A percentile compares a stretch with the other conserved stretches of the same genome.
Evolutionary conservation across 2,329 filamentous ascomycete genomes (phyloP).

Genomic region (Phyllosticta citrichinensis): DNA sequence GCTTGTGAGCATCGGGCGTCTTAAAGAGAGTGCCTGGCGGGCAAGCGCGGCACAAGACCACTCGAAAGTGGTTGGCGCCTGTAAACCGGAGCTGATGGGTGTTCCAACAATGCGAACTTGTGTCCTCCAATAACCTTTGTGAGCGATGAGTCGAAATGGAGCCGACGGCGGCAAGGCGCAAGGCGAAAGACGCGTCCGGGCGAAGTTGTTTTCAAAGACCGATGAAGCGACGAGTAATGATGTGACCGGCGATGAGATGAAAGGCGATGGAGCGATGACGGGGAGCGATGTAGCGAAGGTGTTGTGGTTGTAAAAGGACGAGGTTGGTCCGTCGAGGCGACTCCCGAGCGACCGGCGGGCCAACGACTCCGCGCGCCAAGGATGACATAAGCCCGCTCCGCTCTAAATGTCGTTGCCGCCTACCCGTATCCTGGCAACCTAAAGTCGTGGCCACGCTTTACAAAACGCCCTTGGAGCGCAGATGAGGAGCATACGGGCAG

Average conservation of each 20-base stretch:
- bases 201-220: neutral
- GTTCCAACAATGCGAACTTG: neutral
- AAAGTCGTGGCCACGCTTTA: too few relatives aligned
- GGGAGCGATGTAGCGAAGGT: too few relatives aligned
- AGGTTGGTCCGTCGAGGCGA: too few relatives aligned
- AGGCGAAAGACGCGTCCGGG: neutral
- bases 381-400: too few relatives aligned
- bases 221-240: neutral
- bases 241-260: neutral
- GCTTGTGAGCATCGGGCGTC: neutral
- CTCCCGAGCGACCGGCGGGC: too few relatives aligned
- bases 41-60: neutral
- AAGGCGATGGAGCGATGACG: neutral
- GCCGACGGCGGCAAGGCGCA: neutral
- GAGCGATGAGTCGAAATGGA: neutral
- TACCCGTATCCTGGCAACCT: too few relatives aligned
- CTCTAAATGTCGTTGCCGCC: too few relatives aligned
- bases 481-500: too few relatives aligned
- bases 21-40: neutral
- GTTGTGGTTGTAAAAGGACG: too few relatives aligned
- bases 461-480: too few relatives aligned
- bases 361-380: too few relatives aligned
- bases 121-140: neutral
- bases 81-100: constrained; percentile 1
- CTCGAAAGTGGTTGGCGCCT: neutral